These are phyloP conservation scores for Aspergillus incahuasiensis DNA, from an alignment of 495 filamentous ascomycete species.

Conservation along the genomic window DNA sequence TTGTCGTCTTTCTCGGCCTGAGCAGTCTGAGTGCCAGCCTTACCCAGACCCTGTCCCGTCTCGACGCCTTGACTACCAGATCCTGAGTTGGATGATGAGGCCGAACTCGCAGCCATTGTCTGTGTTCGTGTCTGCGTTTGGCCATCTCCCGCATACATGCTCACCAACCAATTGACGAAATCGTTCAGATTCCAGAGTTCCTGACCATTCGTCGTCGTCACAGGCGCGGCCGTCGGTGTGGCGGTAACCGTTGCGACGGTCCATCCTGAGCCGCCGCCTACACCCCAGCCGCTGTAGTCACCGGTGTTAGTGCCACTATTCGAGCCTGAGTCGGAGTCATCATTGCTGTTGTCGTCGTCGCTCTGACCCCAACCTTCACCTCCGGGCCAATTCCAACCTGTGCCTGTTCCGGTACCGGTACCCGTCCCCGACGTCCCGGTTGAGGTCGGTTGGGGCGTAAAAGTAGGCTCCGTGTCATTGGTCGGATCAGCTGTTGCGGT, in stretches of 20 bases:
- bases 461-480: background rate
- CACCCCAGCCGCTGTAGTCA: background rate
- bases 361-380: background rate
- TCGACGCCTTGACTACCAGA: background rate
- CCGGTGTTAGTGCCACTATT: background rate
- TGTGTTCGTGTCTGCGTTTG: background rate
- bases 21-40: background rate
- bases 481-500: background rate
- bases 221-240: background rate
- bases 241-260: background rate
- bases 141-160: background rate
- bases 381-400: background rate
- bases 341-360: background rate
- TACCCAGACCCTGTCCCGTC: background rate
- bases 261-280: background rate
- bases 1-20: background rate
- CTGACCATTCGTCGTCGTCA: background rate
- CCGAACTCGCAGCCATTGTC: background rate
- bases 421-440: background rate
- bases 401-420: background rate
- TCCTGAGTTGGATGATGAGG: background rate
- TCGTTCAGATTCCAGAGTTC: slow-evolving; percentile 1
- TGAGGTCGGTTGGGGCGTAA: background rate
- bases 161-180: slow-evolving; percentile 3
- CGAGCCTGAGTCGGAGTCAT: background rate